Evolutionary conservation across 148 eudicot genomes (phyloP), one percentile per base, ranked within the genome.

Genomic region (Linanthus parryae): DNA sequence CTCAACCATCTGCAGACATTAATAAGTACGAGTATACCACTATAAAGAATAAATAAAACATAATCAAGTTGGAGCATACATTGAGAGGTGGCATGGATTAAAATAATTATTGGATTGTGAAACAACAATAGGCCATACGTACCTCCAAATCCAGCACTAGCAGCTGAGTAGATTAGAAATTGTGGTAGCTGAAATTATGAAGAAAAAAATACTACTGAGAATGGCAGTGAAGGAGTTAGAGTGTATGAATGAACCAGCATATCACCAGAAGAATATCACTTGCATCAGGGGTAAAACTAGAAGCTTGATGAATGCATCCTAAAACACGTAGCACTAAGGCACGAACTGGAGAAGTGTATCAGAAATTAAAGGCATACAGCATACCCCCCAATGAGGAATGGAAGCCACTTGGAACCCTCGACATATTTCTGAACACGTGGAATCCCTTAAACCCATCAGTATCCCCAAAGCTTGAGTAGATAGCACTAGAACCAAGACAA

Each of bases 371-470:
- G 25, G 4, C 59, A 48, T 81, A 88, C n/a, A n/a, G n/a, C n/a
- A n/a, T n/a, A n/a, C n/a, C n/a, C n/a, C 96, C 76, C 96, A 94
- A 67, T 84, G 61, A 52, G 79, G 68, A 65, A 81, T 22, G 76
- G 96, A 72, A 81, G 84, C 96, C 94, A 84, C 73, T 78, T 84
- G 24, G 86, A 84, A 62, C 89, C 96, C n/a, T n/a, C 61, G 72
- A 84, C 15, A 76, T 76, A 64, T n/a, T 71, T 84, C 62, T 88
- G 82, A 65, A 77, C 63, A 39, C 63, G 76, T 52, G 89, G 85
- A 22, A 88, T 72, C 52, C 96, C 96, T 88, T 62, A 48, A 61
- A 66, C 52, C 54, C 59, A 47, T 44, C 19, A 48, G 47, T 46
- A 37, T 55, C 38, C 62, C 17, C 19, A 48, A 26, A 54, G n/a